These are phyloP conservation scores for Atkinsonella hypoxylon DNA, from an alignment of 2,329 filamentous ascomycete species.

Conservation along the genomic window DNA sequence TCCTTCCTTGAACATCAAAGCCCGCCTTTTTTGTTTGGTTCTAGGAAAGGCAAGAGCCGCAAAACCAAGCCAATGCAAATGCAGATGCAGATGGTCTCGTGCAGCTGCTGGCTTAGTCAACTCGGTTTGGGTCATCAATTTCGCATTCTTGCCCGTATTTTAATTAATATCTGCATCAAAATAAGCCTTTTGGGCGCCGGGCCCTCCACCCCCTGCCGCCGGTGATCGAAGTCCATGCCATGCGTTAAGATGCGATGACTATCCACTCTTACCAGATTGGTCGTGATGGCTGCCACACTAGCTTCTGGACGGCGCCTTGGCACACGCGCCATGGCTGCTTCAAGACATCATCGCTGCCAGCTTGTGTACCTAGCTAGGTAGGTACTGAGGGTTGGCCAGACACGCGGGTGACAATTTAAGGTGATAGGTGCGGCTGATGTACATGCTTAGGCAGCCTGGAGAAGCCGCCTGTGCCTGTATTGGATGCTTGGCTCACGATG, in stretches of 20 bases:
- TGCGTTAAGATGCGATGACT: neutral
- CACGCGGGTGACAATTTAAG: too few relatives aligned
- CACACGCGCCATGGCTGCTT: neutral
- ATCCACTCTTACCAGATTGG: neutral
- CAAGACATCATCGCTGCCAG: neutral
- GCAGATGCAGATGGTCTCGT: too few relatives aligned
- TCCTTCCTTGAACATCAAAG: too few relatives aligned
- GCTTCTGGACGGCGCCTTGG: neutral
- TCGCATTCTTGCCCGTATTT: too few relatives aligned
- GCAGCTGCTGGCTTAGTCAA: too few relatives aligned
- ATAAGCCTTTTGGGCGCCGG: neutral
- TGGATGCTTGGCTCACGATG: neutral
- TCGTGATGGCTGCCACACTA: neutral
- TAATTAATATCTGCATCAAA: neutral
- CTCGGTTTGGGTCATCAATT: too few relatives aligned
- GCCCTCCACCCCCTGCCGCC: neutral
- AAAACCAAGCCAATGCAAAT: too few relatives aligned
- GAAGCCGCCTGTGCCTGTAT: neutral
- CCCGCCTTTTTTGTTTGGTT: too few relatives aligned
- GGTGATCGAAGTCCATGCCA: conserved; percentile 1
- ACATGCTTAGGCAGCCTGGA: too few relatives aligned
- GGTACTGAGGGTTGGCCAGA: neutral
- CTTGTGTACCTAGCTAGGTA: too few relatives aligned
- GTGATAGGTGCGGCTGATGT: too few relatives aligned
- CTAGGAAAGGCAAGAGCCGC: too few relatives aligned